Percentiles rank a stretch among this genome's conserved stretches.
Evolutionary conservation across 441 rosid genomes (phyloP).

Genomic region (Dalechampia spathulata): DNA sequence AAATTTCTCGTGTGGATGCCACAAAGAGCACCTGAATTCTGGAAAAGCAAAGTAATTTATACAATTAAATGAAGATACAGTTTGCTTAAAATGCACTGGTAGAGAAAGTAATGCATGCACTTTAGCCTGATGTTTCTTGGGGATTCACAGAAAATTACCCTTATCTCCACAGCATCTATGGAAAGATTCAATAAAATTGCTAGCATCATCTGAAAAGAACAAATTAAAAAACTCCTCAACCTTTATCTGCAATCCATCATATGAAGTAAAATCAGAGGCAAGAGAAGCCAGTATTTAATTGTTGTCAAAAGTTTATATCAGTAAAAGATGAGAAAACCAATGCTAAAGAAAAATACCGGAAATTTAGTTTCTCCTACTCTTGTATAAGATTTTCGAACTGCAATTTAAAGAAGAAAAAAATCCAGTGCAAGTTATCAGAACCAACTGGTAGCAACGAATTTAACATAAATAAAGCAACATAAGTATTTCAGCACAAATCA

Average conservation of each 20-base stretch:
- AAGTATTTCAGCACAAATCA: too few species aligned
- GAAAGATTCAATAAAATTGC: constrained; percentile 62
- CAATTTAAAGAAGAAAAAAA: constrained; percentile 37
- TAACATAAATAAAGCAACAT: neutral
- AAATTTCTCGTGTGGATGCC: constrained; percentile 64
- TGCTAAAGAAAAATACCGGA: constrained; percentile 40
- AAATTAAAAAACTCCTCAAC: constrained; percentile 71
- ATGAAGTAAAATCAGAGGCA: constrained; percentile 13
- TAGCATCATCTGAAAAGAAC: constrained; percentile 65
- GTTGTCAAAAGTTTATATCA: constrained; percentile 1
- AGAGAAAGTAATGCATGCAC: constrained; percentile 5
- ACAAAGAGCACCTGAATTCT: constrained; percentile 77
- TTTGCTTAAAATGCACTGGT: neutral
- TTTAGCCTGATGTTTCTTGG: constrained; percentile 12
- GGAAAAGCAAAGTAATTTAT: constrained; percentile 20
- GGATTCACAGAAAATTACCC: constrained; percentile 41
- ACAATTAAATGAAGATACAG: constrained; percentile 6
- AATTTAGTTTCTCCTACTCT: constrained; percentile 72
- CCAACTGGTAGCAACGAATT: constrained; percentile 1
- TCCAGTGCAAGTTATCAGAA: constrained; percentile 15
- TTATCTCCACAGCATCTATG: constrained; percentile 82
- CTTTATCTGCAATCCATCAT: constrained; percentile 51
- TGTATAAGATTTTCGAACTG: constrained; percentile 65
- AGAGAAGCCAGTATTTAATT: constrained; percentile 7
- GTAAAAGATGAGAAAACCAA: constrained; percentile 10